Evolutionary conservation across 495 filamentous ascomycete species (phyloP), one percentile per base, ranked within the genome.

Genomic region (Daldinia grandis): DNA sequence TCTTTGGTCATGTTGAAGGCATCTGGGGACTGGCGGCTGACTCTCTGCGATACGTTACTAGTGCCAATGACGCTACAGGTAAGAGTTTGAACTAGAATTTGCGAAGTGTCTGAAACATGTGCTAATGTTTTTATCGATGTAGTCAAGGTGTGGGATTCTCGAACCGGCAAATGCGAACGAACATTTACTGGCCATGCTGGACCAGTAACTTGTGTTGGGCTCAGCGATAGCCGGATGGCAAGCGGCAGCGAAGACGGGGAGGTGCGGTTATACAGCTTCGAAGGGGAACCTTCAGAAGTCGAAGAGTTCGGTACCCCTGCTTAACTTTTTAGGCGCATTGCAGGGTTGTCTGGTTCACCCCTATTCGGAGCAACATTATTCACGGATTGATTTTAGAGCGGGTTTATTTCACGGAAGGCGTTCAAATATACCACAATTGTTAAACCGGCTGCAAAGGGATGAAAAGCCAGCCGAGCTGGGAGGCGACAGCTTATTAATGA

Each of bases 1-100:
- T 97, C 80, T 99, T 98, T 66, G 95, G 95, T 0, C 95, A 99
- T 70, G 83, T 99, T 24, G 95, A 98, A 77, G 95, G 95, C 25
- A 90, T 99, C 24, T 99, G 95, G 95, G 91, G 92, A 9, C 85
- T 99, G 5, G 94, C 92, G 1, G 96, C 92, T 1, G 96, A 99
- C 76, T 93, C 92, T 0, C 83, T 99, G 35, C 88, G 95, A 15
- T 88, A 97, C 30, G 93, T 98, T 35, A 92, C 90, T 58, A 95
- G 94, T 10, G 91, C 92, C 35, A 90, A 98, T 78, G 95, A 99
- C 79, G 88, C 91, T 38, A 98, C 94, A 89, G 91, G 97, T 78
- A 76, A 75, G 64, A 55, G 40, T 21, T 38, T 14, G 6, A 38
- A 37, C 8, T 27, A 5, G 27, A 21, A 3, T 24, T 27, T 17